Evolutionary conservation across 2,329 filamentous ascomycete species (phyloP), one percentile per base, ranked within the genome.

Genomic region (Aquanectria penicillioides): DNA sequence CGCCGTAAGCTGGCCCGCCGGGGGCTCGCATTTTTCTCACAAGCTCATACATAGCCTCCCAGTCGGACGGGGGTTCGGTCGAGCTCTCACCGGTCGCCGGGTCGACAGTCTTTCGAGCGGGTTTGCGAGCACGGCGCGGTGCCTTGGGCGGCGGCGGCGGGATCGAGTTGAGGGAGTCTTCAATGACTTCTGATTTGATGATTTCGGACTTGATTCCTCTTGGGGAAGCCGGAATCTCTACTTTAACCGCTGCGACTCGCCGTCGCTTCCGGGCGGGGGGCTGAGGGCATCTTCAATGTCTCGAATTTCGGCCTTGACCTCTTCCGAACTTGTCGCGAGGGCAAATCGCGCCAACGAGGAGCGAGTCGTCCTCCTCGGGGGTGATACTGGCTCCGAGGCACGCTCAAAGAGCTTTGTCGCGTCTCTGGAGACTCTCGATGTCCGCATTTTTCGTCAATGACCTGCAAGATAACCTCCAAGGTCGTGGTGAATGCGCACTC

Each of bases 41-140:
- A 1, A 86, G 78, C 28, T 83, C 78, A 77, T 97, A 99, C 56
- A 97, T 87, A 55, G 88, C 85, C 62, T 93, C 87, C 95, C 95
- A 97, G 73, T 93, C 88, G 1, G 87, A 82, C 0, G 94, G 93
- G 2, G 93, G 86, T n/a, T 77, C 73, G 22, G 78, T 72, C 15
- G 70, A 74, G 11, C 73, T 67, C 51, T 76, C 73, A 31, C 78
- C 79, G 2, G 80, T 80, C 2, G 72, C 69, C 17, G 74, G 70
- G 61, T 81, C 75, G 37, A 75, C 73, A 20, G 77, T 71, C 59
- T 77, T 76, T 58, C 81, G 78, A 10, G 80, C 82, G 2, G 83
- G 80, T 53, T 83, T 83, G 47, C 82, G 79, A 9, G 73, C 73
- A 23, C 68, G 74, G 15, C 44, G 74, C 57, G 31, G 72, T 57